Evolutionary conservation across 2,329 filamentous ascomycete genomes (phyloP).

Genomic region (Colletotrichum lentis): DNA sequence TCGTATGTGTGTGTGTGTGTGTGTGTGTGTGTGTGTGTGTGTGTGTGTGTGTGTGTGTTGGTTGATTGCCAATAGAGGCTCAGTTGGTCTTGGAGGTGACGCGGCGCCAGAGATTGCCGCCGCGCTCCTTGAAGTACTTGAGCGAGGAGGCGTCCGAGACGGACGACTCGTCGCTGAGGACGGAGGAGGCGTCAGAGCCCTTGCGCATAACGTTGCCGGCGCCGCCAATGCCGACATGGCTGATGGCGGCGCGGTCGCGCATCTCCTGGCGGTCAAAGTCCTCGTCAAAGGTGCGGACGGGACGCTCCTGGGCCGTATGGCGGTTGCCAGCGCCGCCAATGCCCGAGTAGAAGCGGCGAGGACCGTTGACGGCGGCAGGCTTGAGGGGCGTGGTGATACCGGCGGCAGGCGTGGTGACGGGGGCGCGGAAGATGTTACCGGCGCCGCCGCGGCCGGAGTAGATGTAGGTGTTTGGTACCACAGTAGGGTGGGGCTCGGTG

Average conservation of each 20-base stretch:
- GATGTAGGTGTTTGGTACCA: conserved; percentile 56
- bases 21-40: neutral
- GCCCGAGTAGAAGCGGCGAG: conserved; percentile 68
- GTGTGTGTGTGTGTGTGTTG: neutral
- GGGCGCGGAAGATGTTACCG: conserved; percentile 63
- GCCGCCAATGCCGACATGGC: conserved; percentile 43
- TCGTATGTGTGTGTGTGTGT: neutral
- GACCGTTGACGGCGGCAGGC: conserved; percentile 53
- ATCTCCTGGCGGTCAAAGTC: conserved; percentile 36
- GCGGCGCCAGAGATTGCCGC: conserved; percentile 51
- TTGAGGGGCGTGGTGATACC: conserved; percentile 59
- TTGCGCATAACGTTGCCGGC: conserved; percentile 73
- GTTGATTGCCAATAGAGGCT: neutral
- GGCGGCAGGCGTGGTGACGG: conserved; percentile 52
- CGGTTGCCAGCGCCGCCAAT: conserved; percentile 75
- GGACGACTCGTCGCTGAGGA: conserved; percentile 48
- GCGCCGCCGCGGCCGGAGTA: conserved; percentile 65
- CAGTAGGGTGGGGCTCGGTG: conserved; percentile 59
- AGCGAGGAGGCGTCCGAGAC: conserved; percentile 30
- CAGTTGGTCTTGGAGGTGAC: conserved; percentile 46
- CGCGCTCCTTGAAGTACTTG: conserved; percentile 36
- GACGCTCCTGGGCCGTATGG: conserved; percentile 61
- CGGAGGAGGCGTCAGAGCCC: conserved; percentile 62
- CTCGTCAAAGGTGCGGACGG: conserved; percentile 41
- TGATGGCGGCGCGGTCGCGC: conserved; percentile 38